These are phyloP conservation scores for Colletotrichum cereale DNA, from an alignment of 2,329 filamentous ascomycete genomes.

Conservation along the genomic window DNA sequence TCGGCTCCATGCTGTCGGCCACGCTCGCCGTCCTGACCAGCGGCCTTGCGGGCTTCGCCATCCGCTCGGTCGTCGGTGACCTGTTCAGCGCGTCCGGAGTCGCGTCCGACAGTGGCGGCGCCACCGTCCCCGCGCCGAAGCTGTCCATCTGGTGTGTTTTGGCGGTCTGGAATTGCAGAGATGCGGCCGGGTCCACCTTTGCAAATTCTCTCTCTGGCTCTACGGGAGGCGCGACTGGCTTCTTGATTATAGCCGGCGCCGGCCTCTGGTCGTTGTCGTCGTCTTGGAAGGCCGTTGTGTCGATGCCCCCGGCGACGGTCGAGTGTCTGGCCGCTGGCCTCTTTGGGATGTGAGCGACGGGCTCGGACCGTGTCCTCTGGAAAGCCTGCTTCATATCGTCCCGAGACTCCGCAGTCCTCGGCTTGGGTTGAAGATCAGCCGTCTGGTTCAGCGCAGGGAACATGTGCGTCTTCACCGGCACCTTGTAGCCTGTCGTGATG, in stretches of 20 bases:
- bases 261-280: slow-evolving; percentile 37
- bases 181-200: slow-evolving; percentile 45
- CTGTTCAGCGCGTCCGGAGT: slow-evolving; percentile 58
- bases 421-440: slow-evolving; percentile 17
- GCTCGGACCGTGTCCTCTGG: slow-evolving; percentile 36
- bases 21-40: slow-evolving; percentile 26
- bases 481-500: slow-evolving; percentile 68
- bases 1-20: slow-evolving; percentile 34
- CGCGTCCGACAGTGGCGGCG: slow-evolving; percentile 56
- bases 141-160: slow-evolving; percentile 52
- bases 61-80: slow-evolving; percentile 48
- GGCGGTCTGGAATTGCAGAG: slow-evolving; percentile 58
- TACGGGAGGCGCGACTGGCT: slow-evolving; percentile 14
- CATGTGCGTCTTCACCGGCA: slow-evolving; percentile 60
- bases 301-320: slow-evolving; percentile 45
- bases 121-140: slow-evolving; percentile 45
- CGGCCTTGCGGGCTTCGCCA: slow-evolving; percentile 2
- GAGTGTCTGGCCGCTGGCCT: slow-evolving; percentile 44
- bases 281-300: slow-evolving; percentile 55
- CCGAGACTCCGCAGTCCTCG: slow-evolving; percentile 15
- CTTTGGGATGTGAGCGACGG: slow-evolving; percentile 18
- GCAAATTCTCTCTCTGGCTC: slow-evolving; percentile 21
- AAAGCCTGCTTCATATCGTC: slow-evolving; percentile 25
- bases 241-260: slow-evolving; percentile 32
- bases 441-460: slow-evolving; percentile 58